Base-by-base conservation (phyloP, 805 yeast species). In the Peterozyma toletana region DNA sequence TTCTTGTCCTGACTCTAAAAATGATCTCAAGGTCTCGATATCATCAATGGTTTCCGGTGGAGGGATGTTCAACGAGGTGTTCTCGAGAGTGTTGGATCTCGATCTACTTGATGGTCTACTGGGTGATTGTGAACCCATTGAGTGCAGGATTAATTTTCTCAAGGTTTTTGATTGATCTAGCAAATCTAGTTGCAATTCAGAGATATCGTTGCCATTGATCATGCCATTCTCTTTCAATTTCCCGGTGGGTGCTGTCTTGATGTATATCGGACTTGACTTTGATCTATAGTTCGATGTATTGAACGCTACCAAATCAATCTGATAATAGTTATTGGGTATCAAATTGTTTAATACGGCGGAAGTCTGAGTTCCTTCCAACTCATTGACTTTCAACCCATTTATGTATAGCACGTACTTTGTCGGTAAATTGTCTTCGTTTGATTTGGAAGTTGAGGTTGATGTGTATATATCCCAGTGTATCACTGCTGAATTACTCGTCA, bases 391-490 rank as follows among this genome's bases (percentile, higher is more conserved):
- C 16, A 58, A 48, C 15, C 73, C 75, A 49, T 71, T 71, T 31
- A 70, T 44, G 44, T 64, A 69, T 10, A 71, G 46, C 4, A 62
- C 51, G 45, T 62, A 69, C 44, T 59, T 35, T n/a, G 46, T n/a
- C 15, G 29, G 35, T 30, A 33, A 13, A 6, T 33, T 37, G 13
- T 35, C 38, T 37, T 39, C 39, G 9, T 40, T 45, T 21, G 45
- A 38, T 11, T 29, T 30, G 10, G 29, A 14, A 11, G 16, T 7
- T 14, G 42, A 21, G 7, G 37, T 13, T 11, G 42, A 33, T 15
- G 41, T 15, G n/a, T 39, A 37, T n/a, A 37, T 44, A 35, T 75
- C 80, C 83, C 86, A 80, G 52, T 77, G 85, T 30, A 80, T 46
- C 21, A 67, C 68, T 34, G 77, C 71, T 27, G 73, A 60, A 9